Conservation (phyloP, 495 filamentous ascomycete species). For the Trichoderma parareesei region DNA sequence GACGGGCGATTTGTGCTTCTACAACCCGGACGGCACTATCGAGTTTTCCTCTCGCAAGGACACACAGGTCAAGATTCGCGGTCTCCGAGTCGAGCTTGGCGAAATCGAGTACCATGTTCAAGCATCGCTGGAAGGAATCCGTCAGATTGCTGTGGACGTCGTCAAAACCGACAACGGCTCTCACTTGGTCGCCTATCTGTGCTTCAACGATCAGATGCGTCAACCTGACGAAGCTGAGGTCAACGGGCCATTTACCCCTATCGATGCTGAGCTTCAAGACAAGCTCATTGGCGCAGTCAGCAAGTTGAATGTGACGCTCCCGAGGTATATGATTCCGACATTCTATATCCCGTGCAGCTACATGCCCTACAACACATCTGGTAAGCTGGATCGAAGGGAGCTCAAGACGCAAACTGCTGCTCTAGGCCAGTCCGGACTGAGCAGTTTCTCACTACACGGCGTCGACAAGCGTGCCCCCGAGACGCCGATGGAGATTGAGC, state of each 20-base stretch:
- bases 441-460: slow-evolving; percentile 25
- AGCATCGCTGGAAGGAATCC: slow-evolving; percentile 12
- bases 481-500: slow-evolving; percentile 34
- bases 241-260: slow-evolving; percentile 30
- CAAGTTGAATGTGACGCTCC: slow-evolving; percentile 26
- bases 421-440: slow-evolving; percentile 30
- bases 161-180: slow-evolving; percentile 21
- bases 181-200: slow-evolving; percentile 31
- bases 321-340: slow-evolving; percentile 49
- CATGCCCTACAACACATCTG: background rate
- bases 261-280: slow-evolving; percentile 31
- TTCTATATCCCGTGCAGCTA: slow-evolving; percentile 34
- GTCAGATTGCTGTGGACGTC: slow-evolving; percentile 15
- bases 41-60: slow-evolving; percentile 28
- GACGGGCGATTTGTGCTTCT: slow-evolving; percentile 36
- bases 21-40: slow-evolving; percentile 35
- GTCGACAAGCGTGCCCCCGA: slow-evolving; percentile 24
- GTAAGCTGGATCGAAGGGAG: slow-evolving; percentile 48
- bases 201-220: slow-evolving; percentile 15
- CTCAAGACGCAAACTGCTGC: slow-evolving; percentile 33
- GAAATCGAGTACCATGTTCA: slow-evolving; percentile 21
- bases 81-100: slow-evolving; percentile 35
- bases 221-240: slow-evolving; percentile 23
- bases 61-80: slow-evolving; percentile 33
- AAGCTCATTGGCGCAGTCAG: slow-evolving; percentile 20